Conservation (phyloP, 2,329 filamentous ascomycete genomes). For the Teratosphaeria pseudoeucalypti region DNA sequence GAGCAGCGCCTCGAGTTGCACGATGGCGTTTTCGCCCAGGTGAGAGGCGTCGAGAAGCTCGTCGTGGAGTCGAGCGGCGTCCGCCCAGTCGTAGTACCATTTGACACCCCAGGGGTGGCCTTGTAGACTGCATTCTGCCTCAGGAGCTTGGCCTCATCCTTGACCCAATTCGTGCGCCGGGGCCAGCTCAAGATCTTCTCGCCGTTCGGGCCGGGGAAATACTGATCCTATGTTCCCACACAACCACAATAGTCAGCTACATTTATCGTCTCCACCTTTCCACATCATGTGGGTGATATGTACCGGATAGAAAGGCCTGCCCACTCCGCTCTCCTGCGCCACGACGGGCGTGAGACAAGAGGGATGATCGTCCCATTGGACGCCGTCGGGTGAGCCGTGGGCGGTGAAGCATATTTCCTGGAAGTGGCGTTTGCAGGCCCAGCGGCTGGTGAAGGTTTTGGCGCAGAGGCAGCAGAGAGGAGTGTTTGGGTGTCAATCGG, state of each 20-base stretch:
- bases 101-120: neutral
- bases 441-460: neutral
- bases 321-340: neutral
- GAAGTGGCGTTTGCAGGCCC: neutral
- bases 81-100: neutral
- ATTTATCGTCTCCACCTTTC: neutral
- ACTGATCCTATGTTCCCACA: neutral
- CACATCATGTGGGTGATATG: neutral
- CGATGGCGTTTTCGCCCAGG: neutral
- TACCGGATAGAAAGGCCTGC: neutral
- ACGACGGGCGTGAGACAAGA: neutral
- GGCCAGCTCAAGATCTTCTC: neutral
- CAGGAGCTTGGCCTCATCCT: neutral
- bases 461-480: neutral
- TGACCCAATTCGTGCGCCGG: neutral
- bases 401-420: neutral
- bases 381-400: neutral
- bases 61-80: neutral
- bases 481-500: neutral
- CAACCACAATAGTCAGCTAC: neutral
- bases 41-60: neutral
- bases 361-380: neutral
- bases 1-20: neutral
- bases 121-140: neutral
- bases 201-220: neutral